Conservation (phyloP, 2,329 filamentous ascomycete species). For the Coniochaeta sp. region DNA sequence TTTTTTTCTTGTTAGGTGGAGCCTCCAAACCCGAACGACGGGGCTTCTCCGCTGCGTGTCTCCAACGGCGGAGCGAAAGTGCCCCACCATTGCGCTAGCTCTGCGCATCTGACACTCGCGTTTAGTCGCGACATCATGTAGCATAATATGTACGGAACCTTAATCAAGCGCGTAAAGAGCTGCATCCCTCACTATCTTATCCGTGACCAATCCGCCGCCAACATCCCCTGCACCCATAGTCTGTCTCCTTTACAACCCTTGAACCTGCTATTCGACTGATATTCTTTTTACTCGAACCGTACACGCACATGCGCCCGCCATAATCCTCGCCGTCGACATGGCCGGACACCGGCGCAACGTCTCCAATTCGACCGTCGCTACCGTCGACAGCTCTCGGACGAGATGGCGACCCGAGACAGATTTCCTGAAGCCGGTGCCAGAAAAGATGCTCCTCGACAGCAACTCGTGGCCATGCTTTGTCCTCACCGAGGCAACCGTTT, state of each 20-base stretch:
- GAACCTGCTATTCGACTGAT: not conserved
- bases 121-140: not conserved
- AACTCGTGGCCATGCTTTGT: conserved; percentile 56
- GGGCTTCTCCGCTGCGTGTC: not conserved
- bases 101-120: not conserved
- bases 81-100: not conserved
- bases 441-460: conserved; percentile 14
- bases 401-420: conserved; percentile 23
- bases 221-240: too few relatives aligned
- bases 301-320: not conserved
- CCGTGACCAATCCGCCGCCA: not conserved
- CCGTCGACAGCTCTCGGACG: conserved; percentile 26
- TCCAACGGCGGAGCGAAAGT: not conserved
- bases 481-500: conserved; percentile 53
- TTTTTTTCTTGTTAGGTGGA: not conserved
- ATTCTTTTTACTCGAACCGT: not conserved
- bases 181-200: not conserved
- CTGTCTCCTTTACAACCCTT: too few relatives aligned
- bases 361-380: conserved; percentile 38
- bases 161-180: not conserved
- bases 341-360: conserved; percentile 28
- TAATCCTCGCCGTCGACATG: conserved; percentile 7
- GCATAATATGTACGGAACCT: too few relatives aligned
- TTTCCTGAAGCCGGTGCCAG: conserved; percentile 24
- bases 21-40: not conserved